A percentile compares a stretch with the other conserved stretches of the same genome.
These are phyloP conservation scores for Alternaria angustiovoidea DNA, from an alignment of 2,329 filamentous ascomycete species.

Conservation along the genomic window DNA sequence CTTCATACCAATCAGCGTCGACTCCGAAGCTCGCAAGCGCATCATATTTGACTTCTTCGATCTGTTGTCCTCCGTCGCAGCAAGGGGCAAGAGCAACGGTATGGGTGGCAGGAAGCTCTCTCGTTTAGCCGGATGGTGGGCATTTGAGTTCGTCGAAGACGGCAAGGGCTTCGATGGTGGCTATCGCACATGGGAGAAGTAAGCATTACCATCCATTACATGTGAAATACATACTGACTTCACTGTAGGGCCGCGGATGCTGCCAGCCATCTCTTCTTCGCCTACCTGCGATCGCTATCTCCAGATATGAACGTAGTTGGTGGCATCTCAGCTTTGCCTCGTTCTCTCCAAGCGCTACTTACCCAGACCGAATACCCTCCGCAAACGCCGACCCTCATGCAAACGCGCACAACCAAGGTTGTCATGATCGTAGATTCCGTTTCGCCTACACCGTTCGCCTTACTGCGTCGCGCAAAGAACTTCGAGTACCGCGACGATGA, in stretches of 20 bases:
- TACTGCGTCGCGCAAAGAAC: constrained; percentile 88
- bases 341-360: constrained; percentile 88
- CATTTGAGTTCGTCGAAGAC: constrained; percentile 88
- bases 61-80: constrained; percentile 86
- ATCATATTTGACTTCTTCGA: constrained; percentile 99
- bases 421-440: constrained; percentile 97
- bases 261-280: constrained; percentile 96
- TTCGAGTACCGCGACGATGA: constrained; percentile 96
- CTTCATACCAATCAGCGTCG: constrained; percentile 92
- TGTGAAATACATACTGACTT: constrained; percentile 36
- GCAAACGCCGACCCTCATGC: constrained; percentile 76
- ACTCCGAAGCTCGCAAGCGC: constrained; percentile 81
- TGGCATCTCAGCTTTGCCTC: constrained; percentile 84
- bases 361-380: constrained; percentile 96
- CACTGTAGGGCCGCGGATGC: constrained; percentile 82
- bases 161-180: constrained; percentile 93
- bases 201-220: constrained; percentile 42
- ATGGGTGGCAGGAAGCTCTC: constrained; percentile 93
- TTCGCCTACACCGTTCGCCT: constrained; percentile 90
- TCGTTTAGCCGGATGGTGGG: constrained; percentile 97
- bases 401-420: constrained; percentile 83
- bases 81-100: constrained; percentile 91
- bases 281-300: constrained; percentile 87
- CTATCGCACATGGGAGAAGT: constrained; percentile 88
- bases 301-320: constrained; percentile 77